Evolutionary conservation across 1,284 basidiomycete species (phyloP), one percentile per base, ranked within the genome.

Genomic region (Ceratobasidium sp.): DNA sequence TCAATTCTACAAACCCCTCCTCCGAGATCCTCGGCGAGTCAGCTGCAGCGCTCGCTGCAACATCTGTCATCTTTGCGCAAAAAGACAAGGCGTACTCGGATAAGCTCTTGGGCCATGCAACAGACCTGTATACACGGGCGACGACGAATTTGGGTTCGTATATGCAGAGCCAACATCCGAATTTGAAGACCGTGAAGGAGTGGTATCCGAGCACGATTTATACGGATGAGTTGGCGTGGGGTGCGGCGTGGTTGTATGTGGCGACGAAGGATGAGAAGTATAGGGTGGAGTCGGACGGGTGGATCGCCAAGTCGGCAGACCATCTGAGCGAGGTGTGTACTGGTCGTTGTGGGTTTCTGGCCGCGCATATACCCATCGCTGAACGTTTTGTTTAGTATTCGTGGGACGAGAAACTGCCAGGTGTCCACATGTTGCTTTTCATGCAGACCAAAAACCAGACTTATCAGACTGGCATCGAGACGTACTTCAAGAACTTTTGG

Each of bases 1-100:
- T 73, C 72, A 73, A 73, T 38, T 55, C 62, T 11, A 73, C 72
- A n/a, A 73, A 73, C 38, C 72, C 72, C 16, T 73, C 72, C 32
- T 73, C 72, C 28, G 72, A 73, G n/a, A 73, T 73, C 26, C 72
- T 73, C 23, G 72, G 72, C 21, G 72, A 73, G 35, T 57, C 62
- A 5, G 62, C 72, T 14, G 72, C 72, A n/a, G 55, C 72, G 30
- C 32, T 73, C 38, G 62, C 72, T 18, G 72, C 72, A 14, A 49
- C 72, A 11, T 73, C 72, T 21, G 54, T 73, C 14, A 57, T 73
- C 41, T 73, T 66, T 44, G 50, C 61, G 28, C 23, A 54, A 35
- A 57, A 49, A 18, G 72, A 73, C 32, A 35, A 63, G 62, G 52
- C 35, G 18, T 73, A 73, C 52, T 73, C 72, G 46, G 54, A 52